These are phyloP conservation scores for Calonectria hongkongensis DNA, from an alignment of 2,329 filamentous ascomycete species.

Conservation along the genomic window DNA sequence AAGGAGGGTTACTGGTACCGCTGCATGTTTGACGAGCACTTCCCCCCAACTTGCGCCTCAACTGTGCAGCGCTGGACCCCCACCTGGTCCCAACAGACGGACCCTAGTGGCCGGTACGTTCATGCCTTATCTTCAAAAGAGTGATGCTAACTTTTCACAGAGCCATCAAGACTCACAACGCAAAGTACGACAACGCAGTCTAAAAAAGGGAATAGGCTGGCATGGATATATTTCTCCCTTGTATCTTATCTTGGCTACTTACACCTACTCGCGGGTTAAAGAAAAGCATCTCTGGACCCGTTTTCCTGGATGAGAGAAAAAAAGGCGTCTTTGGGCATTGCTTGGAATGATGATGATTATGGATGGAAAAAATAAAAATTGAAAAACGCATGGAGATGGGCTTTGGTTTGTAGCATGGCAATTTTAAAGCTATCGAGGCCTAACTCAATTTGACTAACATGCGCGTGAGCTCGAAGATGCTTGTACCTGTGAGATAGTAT, in stretches of 20 bases:
- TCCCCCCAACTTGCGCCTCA: conserved; percentile 91
- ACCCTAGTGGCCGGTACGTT: conserved; percentile 89
- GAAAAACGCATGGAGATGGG: conserved; percentile 22
- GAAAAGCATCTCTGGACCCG: conserved; percentile 70
- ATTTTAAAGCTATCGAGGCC: conserved; percentile 25
- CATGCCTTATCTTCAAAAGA: conserved; percentile 13
- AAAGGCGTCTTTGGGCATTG: conserved; percentile 51
- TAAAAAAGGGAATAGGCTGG: conserved; percentile 53
- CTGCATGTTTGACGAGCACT: conserved; percentile 99
- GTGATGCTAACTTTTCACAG: conserved; percentile 64
- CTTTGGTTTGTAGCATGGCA: conserved; percentile 31
- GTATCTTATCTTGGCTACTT: conserved; percentile 51
- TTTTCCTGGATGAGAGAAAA: conserved; percentile 61
- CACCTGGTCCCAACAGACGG: conserved; percentile 96
- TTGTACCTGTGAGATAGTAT: background rate
- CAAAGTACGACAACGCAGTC: conserved; percentile 79
- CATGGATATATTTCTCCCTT: conserved; percentile 44
- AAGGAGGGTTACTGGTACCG: conserved; percentile 99
- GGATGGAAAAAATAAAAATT: conserved; percentile 42
- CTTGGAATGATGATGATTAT: conserved; percentile 50
- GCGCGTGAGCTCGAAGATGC: background rate
- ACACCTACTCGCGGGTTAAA: conserved; percentile 41
- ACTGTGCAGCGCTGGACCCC: conserved; percentile 98
- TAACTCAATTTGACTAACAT: background rate
- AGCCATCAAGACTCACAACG: conserved; percentile 84